Conservation (phyloP, 768 basidiomycete genomes). For the Asterophora lycoperdoides region DNA sequence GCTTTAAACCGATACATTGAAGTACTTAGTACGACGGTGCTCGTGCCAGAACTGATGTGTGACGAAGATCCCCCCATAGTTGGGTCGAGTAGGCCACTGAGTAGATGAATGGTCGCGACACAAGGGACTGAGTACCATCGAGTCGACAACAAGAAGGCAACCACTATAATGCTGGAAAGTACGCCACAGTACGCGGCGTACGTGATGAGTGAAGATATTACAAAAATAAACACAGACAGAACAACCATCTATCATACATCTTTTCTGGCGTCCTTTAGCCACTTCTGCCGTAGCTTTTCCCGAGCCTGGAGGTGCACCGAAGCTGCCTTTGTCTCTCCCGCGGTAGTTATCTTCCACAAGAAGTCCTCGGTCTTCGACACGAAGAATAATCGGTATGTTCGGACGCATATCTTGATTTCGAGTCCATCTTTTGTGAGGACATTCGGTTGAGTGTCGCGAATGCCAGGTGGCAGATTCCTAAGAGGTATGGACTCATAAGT, state of each 20-base stretch:
- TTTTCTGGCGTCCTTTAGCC: conserved; percentile 28
- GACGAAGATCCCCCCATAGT: too few species aligned
- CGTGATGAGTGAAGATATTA: not conserved
- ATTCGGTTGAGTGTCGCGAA: conserved; percentile 37
- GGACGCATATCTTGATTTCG: conserved; percentile 81
- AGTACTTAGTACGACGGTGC: too few species aligned
- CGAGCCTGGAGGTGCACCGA: conserved; percentile 27
- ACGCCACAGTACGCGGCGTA: too few species aligned
- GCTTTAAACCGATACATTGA: too few species aligned
- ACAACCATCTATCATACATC: conserved; percentile 4
- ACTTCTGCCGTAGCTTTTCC: conserved; percentile 31
- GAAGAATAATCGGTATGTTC: conserved; percentile 79
- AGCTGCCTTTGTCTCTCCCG: conserved; percentile 36
- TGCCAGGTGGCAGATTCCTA: conserved; percentile 37
- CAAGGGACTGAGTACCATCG: too few species aligned
- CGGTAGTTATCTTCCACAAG: conserved; percentile 43
- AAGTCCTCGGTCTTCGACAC: conserved; percentile 66
- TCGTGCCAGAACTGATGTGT: too few species aligned
- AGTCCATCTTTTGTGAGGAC: conserved; percentile 54
- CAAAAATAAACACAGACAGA: conserved; percentile 7
- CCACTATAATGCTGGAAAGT: too few species aligned
- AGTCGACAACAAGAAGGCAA: too few species aligned
- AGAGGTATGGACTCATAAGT: conserved; percentile 1
- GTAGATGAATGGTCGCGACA: too few species aligned
- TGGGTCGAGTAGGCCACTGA: too few species aligned